A percentile compares a stretch with the other conserved stretches of the same genome.
Evolutionary conservation across 1,139 yeast species (phyloP).

Genomic region (Geotrichum macrosporum): DNA sequence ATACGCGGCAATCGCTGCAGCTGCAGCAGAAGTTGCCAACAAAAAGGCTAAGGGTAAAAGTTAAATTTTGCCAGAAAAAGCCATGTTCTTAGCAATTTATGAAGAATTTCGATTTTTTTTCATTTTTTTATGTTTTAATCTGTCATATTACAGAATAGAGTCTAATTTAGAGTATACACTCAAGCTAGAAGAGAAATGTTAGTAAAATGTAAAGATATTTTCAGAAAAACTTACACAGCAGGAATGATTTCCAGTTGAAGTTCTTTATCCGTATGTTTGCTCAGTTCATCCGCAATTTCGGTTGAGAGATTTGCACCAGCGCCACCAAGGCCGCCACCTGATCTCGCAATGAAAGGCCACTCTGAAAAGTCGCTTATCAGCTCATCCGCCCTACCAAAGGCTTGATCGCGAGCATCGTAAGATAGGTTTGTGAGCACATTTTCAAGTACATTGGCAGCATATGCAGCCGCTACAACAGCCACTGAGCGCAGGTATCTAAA

Average conservation of each 20-base stretch:
- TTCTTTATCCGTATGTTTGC: constrained; percentile 51
- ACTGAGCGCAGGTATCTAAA: constrained; percentile 73
- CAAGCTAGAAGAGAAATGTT: constrained; percentile 32
- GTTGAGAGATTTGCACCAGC: constrained; percentile 71
- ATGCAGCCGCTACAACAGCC: constrained; percentile 80
- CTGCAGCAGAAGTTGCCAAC: neutral
- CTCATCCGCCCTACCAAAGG: constrained; percentile 91
- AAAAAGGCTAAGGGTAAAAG: neutral
- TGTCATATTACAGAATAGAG: constrained; percentile 31
- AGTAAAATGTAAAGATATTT: constrained; percentile 27
- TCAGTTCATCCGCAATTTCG: constrained; percentile 66
- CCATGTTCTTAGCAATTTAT: no score
- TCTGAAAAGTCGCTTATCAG: constrained; percentile 75
- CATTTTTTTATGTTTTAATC: neutral
- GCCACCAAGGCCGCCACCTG: constrained; percentile 54
- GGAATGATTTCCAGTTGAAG: constrained; percentile 84
- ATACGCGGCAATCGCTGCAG: constrained; percentile 1
- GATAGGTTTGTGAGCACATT: constrained; percentile 75
- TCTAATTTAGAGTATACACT: constrained; percentile 39
- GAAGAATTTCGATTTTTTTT: no score
- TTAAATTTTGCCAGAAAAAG: no score
- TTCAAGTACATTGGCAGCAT: constrained; percentile 94
- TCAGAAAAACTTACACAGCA: constrained; percentile 52
- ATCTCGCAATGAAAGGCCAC: constrained; percentile 68
- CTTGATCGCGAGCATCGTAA: constrained; percentile 88